Evolutionary conservation across 371 early-diverging fungal genomes (phyloP).

Genomic region (Massospora cicadina): DNA sequence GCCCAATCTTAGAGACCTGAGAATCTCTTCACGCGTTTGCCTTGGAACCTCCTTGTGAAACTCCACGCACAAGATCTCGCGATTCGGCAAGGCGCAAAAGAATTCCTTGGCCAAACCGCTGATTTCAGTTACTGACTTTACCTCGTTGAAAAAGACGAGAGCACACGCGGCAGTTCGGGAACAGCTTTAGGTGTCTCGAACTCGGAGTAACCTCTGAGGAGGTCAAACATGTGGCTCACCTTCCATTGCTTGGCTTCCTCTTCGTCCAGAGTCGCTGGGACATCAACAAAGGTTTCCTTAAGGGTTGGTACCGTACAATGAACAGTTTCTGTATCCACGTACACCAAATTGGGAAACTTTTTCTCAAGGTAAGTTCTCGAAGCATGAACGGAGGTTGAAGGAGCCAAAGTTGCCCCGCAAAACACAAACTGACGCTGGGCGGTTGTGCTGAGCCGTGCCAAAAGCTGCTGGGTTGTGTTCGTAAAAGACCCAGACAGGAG

Average conservation of each 20-base stretch:
- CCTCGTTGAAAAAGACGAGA: not conserved
- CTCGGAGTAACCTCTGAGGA: not conserved
- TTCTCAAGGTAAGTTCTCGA: not conserved
- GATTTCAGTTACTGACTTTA: not conserved
- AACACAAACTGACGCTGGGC: not conserved
- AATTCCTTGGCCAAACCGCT: not conserved
- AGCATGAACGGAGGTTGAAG: not conserved
- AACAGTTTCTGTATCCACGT: not conserved
- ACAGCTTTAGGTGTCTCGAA: not conserved
- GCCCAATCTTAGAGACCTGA: not conserved
- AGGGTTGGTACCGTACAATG: not conserved
- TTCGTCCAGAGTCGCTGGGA: not conserved
- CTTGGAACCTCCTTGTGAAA: slow-evolving; percentile 3
- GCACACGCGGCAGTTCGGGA: not conserved
- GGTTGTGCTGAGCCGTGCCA: not conserved
- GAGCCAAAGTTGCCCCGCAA: not conserved
- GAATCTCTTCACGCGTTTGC: not conserved
- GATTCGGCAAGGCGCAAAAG: not conserved
- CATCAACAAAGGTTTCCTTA: not conserved
- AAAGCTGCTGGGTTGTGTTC: not conserved
- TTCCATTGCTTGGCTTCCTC: not conserved
- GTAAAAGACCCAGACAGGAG: not conserved
- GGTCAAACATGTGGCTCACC: not conserved
- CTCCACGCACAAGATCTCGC: not conserved
- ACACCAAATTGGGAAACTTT: not conserved